A percentile compares a stretch with the other conserved stretches of the same genome.
Conservation (phyloP, 2,329 filamentous ascomycete species). For the Thelonectria blattea region DNA sequence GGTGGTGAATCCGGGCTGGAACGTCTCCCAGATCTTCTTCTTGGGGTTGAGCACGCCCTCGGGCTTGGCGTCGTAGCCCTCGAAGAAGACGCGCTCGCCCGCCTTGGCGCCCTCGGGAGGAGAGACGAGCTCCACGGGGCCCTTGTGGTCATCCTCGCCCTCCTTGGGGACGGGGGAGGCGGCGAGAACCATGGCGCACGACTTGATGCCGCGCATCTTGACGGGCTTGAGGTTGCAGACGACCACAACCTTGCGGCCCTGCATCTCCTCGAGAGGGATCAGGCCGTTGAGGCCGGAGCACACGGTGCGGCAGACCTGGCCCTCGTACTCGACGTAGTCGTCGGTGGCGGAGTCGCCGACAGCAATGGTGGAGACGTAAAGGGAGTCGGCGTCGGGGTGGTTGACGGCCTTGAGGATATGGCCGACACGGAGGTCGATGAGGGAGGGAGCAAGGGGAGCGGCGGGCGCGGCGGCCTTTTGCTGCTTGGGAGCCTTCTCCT, state of each 20-base stretch:
- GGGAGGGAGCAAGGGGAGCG: constrained; percentile 78
- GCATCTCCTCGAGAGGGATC: constrained; percentile 93
- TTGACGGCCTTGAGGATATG: constrained; percentile 96
- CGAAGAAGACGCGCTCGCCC: constrained; percentile 89
- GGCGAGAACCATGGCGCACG: constrained; percentile 88
- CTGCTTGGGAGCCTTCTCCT: constrained; percentile 83
- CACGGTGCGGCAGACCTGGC: constrained; percentile 90
- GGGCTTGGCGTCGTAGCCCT: constrained; percentile 92
- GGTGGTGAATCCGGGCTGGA: constrained; percentile 96
- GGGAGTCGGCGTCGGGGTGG: constrained; percentile 94
- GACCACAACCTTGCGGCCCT: constrained; percentile 90
- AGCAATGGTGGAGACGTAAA: constrained; percentile 94
- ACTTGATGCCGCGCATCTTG: constrained; percentile 91
- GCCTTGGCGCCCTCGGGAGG: constrained; percentile 80
- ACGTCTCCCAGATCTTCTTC: constrained; percentile 99
- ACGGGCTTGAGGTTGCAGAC: constrained; percentile 99
- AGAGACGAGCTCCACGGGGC: constrained; percentile 88
- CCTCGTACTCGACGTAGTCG: constrained; percentile 90
- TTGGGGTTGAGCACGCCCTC: constrained; percentile 96
- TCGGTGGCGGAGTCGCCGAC: constrained; percentile 89
- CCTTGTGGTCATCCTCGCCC: constrained; percentile 85
- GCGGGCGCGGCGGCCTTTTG: constrained; percentile 71
- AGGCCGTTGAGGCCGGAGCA: constrained; percentile 97
- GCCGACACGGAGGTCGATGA: constrained; percentile 95
- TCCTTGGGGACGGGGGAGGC: constrained; percentile 84